Evolutionary conservation across 2,329 filamentous ascomycete genomes (phyloP).

Genomic region (Ophiocordyceps sinensis): DNA sequence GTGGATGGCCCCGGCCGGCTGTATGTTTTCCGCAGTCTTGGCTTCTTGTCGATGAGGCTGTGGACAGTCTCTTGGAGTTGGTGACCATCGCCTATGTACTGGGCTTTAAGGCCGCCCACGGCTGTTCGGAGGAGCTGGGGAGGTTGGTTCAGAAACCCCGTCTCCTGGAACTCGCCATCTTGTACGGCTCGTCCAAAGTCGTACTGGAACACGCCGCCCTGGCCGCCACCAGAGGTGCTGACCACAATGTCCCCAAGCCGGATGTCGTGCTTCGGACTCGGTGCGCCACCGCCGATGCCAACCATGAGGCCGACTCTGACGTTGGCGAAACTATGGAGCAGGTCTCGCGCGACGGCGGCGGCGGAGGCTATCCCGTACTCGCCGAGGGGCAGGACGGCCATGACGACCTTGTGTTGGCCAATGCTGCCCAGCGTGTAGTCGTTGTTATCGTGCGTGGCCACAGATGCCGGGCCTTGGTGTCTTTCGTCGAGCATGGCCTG

Average conservation of each 20-base stretch:
- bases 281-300: slow-evolving; percentile 14
- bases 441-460: slow-evolving; percentile 2
- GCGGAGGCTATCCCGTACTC: slow-evolving; percentile 4
- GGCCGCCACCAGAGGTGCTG: neutral
- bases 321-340: slow-evolving; percentile 14
- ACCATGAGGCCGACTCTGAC: slow-evolving; percentile 9
- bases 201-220: slow-evolving; percentile 9
- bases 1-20: neutral
- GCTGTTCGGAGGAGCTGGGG: slow-evolving; percentile 1
- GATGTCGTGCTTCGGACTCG: slow-evolving; percentile 16
- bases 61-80: neutral
- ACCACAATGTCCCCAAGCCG: slow-evolving; percentile 13
- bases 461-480: neutral
- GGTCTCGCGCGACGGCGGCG: slow-evolving; percentile 10
- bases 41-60: neutral
- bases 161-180: slow-evolving; percentile 2
- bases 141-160: slow-evolving; percentile 5
- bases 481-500: slow-evolving; percentile 21
- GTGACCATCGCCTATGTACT: neutral
- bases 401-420: slow-evolving; percentile 6
- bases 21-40: neutral
- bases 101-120: neutral
- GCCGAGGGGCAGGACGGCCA: slow-evolving; percentile 3
- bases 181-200: slow-evolving; percentile 9
- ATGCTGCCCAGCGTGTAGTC: slow-evolving; percentile 5